Evolutionary conservation across 352 stramenopile species (phyloP).

Genomic region (Phytophthora lateralis): DNA sequence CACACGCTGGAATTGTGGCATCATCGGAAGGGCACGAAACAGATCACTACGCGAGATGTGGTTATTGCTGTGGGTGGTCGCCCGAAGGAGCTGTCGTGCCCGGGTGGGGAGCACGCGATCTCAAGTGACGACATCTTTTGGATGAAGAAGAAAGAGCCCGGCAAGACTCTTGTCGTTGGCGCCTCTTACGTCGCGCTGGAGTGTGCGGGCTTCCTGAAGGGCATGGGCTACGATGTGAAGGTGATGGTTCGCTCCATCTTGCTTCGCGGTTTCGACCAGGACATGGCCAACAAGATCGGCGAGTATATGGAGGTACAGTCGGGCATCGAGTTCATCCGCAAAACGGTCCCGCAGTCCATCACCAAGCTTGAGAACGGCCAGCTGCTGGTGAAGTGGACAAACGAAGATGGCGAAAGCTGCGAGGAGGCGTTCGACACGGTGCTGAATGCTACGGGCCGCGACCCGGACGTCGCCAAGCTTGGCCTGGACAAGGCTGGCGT

Average conservation of each 20-base stretch:
- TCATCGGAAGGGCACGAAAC: slow-evolving; percentile 86
- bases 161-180: slow-evolving; percentile 97
- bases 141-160: slow-evolving; percentile 81
- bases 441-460: slow-evolving; percentile 93
- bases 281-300: slow-evolving; percentile 95
- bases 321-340: slow-evolving; percentile 92
- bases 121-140: slow-evolving; percentile 91
- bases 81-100: slow-evolving; percentile 87
- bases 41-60: slow-evolving; percentile 92
- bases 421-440: slow-evolving; percentile 97
- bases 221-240: slow-evolving; percentile 96
- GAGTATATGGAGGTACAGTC: slow-evolving; percentile 92
- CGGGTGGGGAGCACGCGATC: slow-evolving; percentile 94
- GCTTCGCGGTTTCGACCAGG: slow-evolving; percentile 97
- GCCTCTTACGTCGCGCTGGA: slow-evolving; percentile 98
- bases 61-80: slow-evolving; percentile 96
- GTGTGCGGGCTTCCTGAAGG: slow-evolving; percentile 96
- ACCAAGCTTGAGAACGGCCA: slow-evolving; percentile 88
- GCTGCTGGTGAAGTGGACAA: slow-evolving; percentile 86
- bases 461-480: slow-evolving; percentile 93
- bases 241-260: slow-evolving; percentile 98
- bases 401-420: slow-evolving; percentile 48
- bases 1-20: slow-evolving; percentile 95
- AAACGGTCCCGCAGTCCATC: slow-evolving; percentile 91
- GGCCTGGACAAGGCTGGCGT: slow-evolving; percentile 89